phyloP scores from a whole-genome alignment of 257 asterid species.

The Solanum virginianum region DNA sequence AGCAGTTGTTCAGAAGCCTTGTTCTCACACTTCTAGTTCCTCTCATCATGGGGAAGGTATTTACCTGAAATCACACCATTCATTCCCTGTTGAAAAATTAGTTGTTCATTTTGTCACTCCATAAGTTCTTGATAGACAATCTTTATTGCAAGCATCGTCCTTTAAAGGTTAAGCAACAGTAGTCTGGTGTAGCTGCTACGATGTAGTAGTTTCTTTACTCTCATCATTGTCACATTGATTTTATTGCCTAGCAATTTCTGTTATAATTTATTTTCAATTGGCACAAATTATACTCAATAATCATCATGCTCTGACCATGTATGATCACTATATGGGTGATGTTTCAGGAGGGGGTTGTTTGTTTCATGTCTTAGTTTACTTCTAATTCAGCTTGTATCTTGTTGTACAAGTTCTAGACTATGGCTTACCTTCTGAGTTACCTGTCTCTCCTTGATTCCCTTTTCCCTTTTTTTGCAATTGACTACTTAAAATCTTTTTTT shows the following conservation, averaged over 20 bases:
- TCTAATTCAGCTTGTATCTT: neutral
- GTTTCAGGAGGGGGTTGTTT: neutral
- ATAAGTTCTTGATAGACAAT: neutral
- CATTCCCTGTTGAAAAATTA: neutral
- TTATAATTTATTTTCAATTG: neutral
- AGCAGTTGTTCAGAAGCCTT: conserved; percentile 68
- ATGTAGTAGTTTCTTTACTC: neutral
- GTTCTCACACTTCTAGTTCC: conserved; percentile 77
- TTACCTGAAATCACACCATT: neutral
- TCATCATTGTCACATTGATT: neutral
- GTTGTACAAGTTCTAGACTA: neutral
- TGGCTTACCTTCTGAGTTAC: neutral
- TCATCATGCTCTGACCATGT: neutral
- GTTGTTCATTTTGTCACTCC: neutral
- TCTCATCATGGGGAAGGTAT: conserved; percentile 78
- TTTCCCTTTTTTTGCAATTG: neutral
- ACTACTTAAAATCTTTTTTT: neutral
- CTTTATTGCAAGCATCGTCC: neutral
- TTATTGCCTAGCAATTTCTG: neutral
- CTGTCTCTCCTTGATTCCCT: neutral
- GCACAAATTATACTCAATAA: neutral
- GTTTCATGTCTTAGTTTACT: neutral
- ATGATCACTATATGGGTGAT: neutral
- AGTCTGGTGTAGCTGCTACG: neutral
- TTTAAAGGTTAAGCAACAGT: neutral